A percentile compares a stretch with the other conserved stretches of the same genome.
Conservation (phyloP, 1,139 yeast species). For the Yamadazyma spencermartinsiae region DNA sequence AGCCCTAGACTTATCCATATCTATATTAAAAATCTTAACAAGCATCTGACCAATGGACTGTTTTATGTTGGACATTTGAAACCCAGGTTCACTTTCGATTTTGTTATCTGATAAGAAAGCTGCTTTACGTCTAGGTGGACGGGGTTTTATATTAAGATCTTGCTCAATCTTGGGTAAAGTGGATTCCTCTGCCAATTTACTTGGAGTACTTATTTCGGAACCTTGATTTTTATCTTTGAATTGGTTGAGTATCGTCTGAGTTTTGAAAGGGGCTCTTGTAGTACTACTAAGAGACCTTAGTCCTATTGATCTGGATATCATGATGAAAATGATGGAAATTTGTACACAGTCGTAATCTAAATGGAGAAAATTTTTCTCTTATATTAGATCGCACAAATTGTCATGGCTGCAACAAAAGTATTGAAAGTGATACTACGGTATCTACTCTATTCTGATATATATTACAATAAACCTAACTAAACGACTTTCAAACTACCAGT, state of each 20-base stretch:
- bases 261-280: constrained; percentile 10
- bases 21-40: constrained; percentile 66
- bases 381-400: not conserved
- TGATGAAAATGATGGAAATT: no score
- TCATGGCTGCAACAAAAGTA: no score
- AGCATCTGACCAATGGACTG: constrained; percentile 72
- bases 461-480: no score
- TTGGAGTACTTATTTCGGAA: constrained; percentile 32
- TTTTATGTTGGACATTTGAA: constrained; percentile 66
- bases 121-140: constrained; percentile 43
- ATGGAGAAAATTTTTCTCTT: not conserved
- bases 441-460: not conserved
- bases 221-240: constrained; percentile 10
- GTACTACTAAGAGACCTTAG: constrained; percentile 3
- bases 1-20: constrained; percentile 89
- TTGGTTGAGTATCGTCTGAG: constrained; percentile 14
- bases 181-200: constrained; percentile 49
- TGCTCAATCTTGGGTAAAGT: constrained; percentile 49
- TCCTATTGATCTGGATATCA: not conserved
- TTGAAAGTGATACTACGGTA: no score
- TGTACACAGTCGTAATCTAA: no score
- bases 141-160: constrained; percentile 37
- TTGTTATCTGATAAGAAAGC: constrained; percentile 55
- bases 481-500: not conserved
- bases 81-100: constrained; percentile 57